Conservation (phyloP, 176 grass and related monocot species). For the Ensete glaucum region DNA sequence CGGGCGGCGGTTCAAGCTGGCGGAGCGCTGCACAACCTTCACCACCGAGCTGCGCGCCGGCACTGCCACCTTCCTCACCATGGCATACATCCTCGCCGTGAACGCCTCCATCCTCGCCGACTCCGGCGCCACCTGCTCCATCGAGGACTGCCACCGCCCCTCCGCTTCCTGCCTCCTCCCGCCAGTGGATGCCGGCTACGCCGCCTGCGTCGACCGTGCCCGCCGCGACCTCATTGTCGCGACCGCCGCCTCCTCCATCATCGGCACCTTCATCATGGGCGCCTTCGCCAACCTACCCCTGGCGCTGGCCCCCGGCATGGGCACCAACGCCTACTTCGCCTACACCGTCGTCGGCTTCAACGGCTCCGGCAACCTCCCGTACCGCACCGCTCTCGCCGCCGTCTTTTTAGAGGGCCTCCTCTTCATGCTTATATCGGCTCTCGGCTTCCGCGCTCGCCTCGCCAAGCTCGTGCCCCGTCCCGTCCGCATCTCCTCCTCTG, state of each 20-base stretch:
- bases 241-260: not conserved
- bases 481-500: constrained; percentile 8
- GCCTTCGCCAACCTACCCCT: constrained; percentile 3
- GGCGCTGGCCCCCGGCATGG: constrained; percentile 9
- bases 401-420: constrained; percentile 6
- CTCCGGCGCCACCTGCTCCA: not conserved
- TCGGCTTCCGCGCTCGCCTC: not conserved
- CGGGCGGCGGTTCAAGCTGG: not conserved
- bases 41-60: constrained; percentile 1
- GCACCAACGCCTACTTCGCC: constrained; percentile 11
- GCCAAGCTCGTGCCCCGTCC: not conserved
- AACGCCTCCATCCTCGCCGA: constrained; percentile 10
- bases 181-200: not conserved
- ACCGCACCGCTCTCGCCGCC: constrained; percentile 4
- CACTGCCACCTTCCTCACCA: not conserved
- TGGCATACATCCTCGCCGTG: not conserved
- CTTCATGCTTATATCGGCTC: not conserved
- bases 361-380: constrained; percentile 11
- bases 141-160: not conserved
- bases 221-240: constrained; percentile 3
- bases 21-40: not conserved
- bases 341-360: constrained; percentile 7
- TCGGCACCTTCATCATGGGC: constrained; percentile 4
- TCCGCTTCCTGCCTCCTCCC: constrained; percentile 8
- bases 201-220: not conserved